A percentile compares a stretch with the other conserved stretches of the same genome.
phyloP scores from a whole-genome alignment of 2,329 filamentous ascomycete genomes.

The Cercospora zeae-maydis region DNA sequence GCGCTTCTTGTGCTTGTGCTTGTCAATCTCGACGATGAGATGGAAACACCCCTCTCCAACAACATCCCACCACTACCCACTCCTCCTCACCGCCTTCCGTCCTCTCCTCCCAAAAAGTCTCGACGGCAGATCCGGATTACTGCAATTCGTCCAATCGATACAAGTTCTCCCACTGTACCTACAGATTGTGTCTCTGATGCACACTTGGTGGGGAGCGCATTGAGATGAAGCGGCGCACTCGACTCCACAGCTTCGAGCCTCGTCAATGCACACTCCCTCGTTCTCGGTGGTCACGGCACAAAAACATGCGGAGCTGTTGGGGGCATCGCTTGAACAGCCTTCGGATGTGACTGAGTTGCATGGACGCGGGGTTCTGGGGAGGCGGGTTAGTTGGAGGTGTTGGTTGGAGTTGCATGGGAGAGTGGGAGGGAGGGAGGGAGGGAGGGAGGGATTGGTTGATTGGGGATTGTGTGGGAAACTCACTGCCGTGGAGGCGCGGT shows the following conservation, averaged over 20 bases:
- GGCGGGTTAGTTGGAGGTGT: background rate
- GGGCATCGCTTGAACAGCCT: background rate
- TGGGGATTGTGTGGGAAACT: no score
- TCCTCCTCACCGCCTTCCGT: background rate
- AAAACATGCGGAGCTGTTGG: background rate
- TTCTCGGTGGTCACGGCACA: background rate
- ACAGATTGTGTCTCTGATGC: background rate
- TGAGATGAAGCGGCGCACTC: background rate
- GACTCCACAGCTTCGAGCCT: background rate
- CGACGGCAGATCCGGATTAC: background rate
- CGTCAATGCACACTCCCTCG: background rate
- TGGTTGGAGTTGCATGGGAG: background rate
- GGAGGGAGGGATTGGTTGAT: background rate
- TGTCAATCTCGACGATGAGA: no score
- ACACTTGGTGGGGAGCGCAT: background rate
- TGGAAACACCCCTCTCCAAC: no score
- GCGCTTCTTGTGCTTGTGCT: no score
- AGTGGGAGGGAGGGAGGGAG: no score
- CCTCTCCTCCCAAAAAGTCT: background rate
- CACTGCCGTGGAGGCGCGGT: no score
- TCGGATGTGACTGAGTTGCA: background rate
- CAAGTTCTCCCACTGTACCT: background rate
- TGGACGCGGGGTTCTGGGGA: background rate
- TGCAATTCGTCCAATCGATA: background rate
- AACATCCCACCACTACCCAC: background rate